These are phyloP conservation scores for Cryptosporidium ubiquitum DNA, from an alignment of 169 alveolate species.

Conservation along the genomic window DNA sequence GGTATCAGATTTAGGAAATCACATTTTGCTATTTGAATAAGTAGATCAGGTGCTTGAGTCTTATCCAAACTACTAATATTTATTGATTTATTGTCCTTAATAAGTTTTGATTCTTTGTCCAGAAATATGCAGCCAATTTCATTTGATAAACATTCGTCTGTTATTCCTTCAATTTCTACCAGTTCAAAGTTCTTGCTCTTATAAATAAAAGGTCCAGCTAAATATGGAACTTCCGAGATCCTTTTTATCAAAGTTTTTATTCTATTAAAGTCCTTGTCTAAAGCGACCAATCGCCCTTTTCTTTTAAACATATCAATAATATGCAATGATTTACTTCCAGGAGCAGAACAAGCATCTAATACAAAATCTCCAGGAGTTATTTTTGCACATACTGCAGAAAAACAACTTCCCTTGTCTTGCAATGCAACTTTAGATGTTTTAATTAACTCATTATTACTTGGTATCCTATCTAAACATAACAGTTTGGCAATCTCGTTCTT, in stretches of 20 bases:
- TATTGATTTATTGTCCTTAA: not conserved
- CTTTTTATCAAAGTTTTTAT: conserved; percentile 63
- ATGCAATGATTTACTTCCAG: conserved; percentile 81
- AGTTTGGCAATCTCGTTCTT: conserved; percentile 14
- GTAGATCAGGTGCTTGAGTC: not conserved
- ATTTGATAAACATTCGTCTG: not conserved
- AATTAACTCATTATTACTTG: conserved; percentile 64
- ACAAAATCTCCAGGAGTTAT: conserved; percentile 76
- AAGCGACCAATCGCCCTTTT: conserved; percentile 68
- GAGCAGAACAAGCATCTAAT: conserved; percentile 81
- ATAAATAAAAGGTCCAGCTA: conserved; percentile 49
- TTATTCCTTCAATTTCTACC: not conserved
- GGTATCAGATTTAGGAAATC: conserved; percentile 10
- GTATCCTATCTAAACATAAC: conserved; percentile 37
- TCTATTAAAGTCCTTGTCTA: conserved; percentile 60
- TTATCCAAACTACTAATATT: not conserved
- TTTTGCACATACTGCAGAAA: conserved; percentile 74
- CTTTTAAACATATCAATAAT: conserved; percentile 60
- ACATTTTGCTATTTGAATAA: conserved; percentile 12
- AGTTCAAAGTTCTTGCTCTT: not conserved
- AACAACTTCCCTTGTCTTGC: conserved; percentile 77
- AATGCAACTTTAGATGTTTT: conserved; percentile 47
- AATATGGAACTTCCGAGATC: conserved; percentile 55
- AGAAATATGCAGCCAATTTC: conserved; percentile 58
- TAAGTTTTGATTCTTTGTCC: not conserved